Percentiles rank a stretch among this genome's conserved stretches.
phyloP scores from a whole-genome alignment of 148 eudicot genomes.

The Rhododendron henanense region DNA sequence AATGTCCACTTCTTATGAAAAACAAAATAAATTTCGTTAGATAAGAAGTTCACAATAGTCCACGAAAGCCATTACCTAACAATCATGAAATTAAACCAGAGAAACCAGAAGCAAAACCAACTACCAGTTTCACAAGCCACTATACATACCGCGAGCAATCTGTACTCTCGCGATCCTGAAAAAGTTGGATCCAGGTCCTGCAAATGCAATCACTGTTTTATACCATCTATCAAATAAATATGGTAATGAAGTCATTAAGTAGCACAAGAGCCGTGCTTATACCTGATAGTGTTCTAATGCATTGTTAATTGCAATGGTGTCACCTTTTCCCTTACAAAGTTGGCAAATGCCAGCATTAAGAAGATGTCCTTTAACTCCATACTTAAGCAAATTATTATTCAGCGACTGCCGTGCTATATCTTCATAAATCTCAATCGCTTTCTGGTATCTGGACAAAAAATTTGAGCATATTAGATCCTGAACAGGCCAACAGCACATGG shows the following conservation, averaged over 20 bases:
- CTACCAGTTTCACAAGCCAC: neutral
- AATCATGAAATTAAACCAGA: neutral
- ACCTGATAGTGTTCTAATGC: slow-evolving; percentile 75
- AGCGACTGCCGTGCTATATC: slow-evolving; percentile 60
- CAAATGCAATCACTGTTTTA: slow-evolving; percentile 3
- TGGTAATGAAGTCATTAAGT: neutral
- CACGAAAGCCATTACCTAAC: neutral
- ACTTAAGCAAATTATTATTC: slow-evolving; percentile 56
- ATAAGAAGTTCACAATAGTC: neutral
- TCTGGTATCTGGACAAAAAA: slow-evolving; percentile 43
- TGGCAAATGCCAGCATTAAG: slow-evolving; percentile 88
- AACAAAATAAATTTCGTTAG: neutral
- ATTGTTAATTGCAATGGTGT: slow-evolving; percentile 46
- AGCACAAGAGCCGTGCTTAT: neutral
- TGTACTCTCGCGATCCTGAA: slow-evolving; percentile 49
- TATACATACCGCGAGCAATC: slow-evolving; percentile 37
- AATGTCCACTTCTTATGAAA: neutral
- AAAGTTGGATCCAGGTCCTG: slow-evolving; percentile 61
- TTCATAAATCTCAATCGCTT: slow-evolving; percentile 64
- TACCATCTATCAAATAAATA: slow-evolving; percentile 18
- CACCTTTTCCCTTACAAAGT: slow-evolving; percentile 71
- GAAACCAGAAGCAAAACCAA: neutral
- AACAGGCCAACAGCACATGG: neutral
- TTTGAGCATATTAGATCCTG: slow-evolving; percentile 1
- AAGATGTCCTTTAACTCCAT: slow-evolving; percentile 77